phyloP scores from a whole-genome alignment of 305 asterid species.

The Euphrasia arctica region DNA sequence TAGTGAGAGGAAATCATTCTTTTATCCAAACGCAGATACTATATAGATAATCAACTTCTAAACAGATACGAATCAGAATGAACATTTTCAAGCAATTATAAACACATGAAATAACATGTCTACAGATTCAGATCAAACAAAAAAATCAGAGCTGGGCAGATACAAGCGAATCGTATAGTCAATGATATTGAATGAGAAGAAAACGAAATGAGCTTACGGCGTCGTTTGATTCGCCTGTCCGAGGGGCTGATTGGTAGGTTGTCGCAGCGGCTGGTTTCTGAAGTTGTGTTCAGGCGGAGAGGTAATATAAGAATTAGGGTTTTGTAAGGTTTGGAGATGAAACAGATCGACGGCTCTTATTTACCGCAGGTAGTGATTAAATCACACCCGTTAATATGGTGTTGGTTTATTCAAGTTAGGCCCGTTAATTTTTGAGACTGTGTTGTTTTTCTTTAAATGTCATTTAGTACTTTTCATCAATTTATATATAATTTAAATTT shows the following conservation, averaged over 20 bases:
- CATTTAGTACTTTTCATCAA: too few relatives aligned
- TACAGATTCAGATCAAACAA: neutral
- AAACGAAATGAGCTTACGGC: slow-evolving; percentile 24
- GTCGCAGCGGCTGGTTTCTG: slow-evolving; percentile 28
- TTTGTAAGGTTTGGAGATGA: slow-evolving; percentile 27
- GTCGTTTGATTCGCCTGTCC: neutral
- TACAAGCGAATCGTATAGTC: neutral
- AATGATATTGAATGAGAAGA: neutral
- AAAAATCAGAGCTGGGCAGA: neutral
- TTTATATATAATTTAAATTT: too few relatives aligned
- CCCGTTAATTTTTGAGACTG: neutral
- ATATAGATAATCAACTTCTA: too few relatives aligned
- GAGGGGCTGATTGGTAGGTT: neutral
- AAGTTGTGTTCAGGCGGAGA: slow-evolving; percentile 1
- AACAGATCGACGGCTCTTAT: slow-evolving; percentile 23
- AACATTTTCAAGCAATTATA: neutral
- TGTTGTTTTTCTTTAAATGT: too few relatives aligned
- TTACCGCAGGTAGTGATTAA: neutral
- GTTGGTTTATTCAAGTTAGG: neutral
- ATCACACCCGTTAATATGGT: neutral
- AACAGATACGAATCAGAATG: neutral
- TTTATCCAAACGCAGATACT: too few relatives aligned
- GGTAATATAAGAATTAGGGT: slow-evolving; percentile 24
- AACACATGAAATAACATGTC: neutral
- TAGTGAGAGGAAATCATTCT: neutral